Evolutionary conservation across 1,139 yeast genomes (phyloP).

Genomic region (Fermentozyma sake): DNA sequence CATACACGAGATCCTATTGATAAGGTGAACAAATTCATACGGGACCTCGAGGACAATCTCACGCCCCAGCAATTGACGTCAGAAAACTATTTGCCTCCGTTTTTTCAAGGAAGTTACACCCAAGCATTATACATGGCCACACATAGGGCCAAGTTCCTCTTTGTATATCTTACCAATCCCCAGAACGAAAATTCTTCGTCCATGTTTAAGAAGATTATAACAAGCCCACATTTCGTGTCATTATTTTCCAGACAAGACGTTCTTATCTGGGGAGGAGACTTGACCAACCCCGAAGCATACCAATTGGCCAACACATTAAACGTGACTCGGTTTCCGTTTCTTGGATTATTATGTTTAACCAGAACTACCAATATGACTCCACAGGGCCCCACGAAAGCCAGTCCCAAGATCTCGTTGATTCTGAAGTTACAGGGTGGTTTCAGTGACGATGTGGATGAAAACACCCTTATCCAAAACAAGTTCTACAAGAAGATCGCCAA

Average conservation of each 20-base stretch:
- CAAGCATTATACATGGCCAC: constrained; percentile 70
- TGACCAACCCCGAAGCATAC: constrained; percentile 74
- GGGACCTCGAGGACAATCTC: constrained; percentile 34
- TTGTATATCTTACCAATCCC: constrained; percentile 71
- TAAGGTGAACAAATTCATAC: constrained; percentile 29
- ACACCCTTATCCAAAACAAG: constrained; percentile 30
- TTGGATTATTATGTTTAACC: constrained; percentile 64
- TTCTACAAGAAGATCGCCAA: constrained; percentile 44
- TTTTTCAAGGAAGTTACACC: constrained; percentile 71
- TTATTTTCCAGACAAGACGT: constrained; percentile 37
- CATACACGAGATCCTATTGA: constrained; percentile 29
- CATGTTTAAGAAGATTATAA: constrained; percentile 54
- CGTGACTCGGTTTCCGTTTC: constrained; percentile 74
- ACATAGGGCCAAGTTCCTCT: constrained; percentile 61
- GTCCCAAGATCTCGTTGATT: constrained; percentile 57
- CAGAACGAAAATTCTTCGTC: constrained; percentile 59
- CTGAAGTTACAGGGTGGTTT: constrained; percentile 65
- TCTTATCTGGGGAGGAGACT: constrained; percentile 85
- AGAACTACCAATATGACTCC: constrained; percentile 53
- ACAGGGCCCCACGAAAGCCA: constrained; percentile 49
- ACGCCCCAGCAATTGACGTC: constrained; percentile 17
- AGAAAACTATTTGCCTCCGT: constrained; percentile 33
- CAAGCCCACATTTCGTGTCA: constrained; percentile 48
- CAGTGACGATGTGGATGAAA: constrained; percentile 27
- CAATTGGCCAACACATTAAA: constrained; percentile 76